Conservation (phyloP, 805 yeast species). For the Metschnikowia gruessii region DNA sequence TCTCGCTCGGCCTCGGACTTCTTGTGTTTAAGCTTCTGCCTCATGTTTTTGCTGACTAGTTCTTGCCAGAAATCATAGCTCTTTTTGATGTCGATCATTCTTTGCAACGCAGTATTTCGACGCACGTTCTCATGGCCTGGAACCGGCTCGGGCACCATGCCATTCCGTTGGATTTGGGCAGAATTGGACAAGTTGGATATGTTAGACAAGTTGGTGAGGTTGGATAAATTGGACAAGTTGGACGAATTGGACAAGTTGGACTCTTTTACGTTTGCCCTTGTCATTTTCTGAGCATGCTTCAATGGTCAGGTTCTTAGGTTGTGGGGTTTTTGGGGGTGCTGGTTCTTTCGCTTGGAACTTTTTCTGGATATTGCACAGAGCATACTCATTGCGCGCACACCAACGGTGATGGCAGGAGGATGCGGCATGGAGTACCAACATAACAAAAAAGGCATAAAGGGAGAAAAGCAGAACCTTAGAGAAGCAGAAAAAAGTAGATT, state of each 20-base stretch:
- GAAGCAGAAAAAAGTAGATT: too few species aligned
- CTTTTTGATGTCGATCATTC: constrained; percentile 22
- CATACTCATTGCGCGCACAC: constrained; percentile 4
- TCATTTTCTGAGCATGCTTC: constrained; percentile 10
- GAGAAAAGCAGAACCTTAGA: too few species aligned
- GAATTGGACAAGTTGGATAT: too few species aligned
- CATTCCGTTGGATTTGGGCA: background rate
- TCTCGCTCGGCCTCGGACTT: constrained; percentile 4
- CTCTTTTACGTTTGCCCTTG: constrained; percentile 4
- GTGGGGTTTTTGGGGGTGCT: background rate
- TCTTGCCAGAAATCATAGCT: constrained; percentile 41
- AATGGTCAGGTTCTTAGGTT: background rate
- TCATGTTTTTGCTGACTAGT: constrained; percentile 19
- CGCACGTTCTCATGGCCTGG: constrained; percentile 2
- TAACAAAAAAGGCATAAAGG: too few species aligned
- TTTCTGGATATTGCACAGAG: constrained; percentile 5
- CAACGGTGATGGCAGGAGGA: too few species aligned
- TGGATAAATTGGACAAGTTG: too few species aligned
- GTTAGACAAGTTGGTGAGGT: too few species aligned
- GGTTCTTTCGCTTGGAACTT: constrained; percentile 3
- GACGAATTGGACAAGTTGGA: too few species aligned
- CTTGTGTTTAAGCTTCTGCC: background rate
- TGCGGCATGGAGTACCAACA: too few species aligned
- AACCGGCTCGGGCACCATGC: background rate
- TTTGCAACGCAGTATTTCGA: constrained; percentile 12